These are phyloP conservation scores for Silene coronaria DNA, from an alignment of 179 eudicot genomes.

Conservation along the genomic window DNA sequence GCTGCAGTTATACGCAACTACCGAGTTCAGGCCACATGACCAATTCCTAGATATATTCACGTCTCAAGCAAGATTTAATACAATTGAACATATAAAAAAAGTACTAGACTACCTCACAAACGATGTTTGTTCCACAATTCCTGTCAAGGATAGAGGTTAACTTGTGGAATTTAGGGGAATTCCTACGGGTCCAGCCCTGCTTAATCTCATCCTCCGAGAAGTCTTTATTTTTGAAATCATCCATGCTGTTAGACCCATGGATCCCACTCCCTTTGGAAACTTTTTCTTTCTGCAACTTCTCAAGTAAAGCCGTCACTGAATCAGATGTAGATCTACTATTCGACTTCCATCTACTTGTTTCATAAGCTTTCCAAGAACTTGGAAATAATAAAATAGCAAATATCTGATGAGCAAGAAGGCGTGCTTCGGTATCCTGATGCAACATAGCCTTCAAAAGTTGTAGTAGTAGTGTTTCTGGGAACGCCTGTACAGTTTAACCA, in stretches of 20 bases:
- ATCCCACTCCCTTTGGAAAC: conserved; percentile 33
- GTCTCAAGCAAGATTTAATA: too few species aligned
- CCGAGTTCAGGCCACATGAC: too few species aligned
- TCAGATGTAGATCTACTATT: conserved; percentile 54
- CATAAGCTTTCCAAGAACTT: conserved; percentile 39
- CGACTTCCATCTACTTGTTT: conserved; percentile 53
- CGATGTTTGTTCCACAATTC: conserved; percentile 48
- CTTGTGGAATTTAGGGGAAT: conserved; percentile 59
- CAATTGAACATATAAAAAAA: background rate
- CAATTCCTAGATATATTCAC: too few species aligned
- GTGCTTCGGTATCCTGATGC: conserved; percentile 76
- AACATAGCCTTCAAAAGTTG: conserved; percentile 83
- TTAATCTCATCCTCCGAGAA: conserved; percentile 50
- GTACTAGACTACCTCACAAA: conserved; percentile 40
- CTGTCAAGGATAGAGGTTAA: conserved; percentile 62
- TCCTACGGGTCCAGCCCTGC: conserved; percentile 48
- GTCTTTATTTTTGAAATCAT: conserved; percentile 45
- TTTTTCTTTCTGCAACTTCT: conserved; percentile 70
- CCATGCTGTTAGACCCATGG: conserved; percentile 32
- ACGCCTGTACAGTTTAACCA: conserved; percentile 39
- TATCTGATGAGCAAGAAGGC: conserved; percentile 75
- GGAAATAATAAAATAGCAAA: conserved; percentile 63
- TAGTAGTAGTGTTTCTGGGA: conserved; percentile 84
- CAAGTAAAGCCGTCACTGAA: conserved; percentile 69
- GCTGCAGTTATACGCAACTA: too few species aligned